These are phyloP conservation scores for Peronospora tabacina DNA, from an alignment of 352 stramenopile species.

Conservation along the genomic window DNA sequence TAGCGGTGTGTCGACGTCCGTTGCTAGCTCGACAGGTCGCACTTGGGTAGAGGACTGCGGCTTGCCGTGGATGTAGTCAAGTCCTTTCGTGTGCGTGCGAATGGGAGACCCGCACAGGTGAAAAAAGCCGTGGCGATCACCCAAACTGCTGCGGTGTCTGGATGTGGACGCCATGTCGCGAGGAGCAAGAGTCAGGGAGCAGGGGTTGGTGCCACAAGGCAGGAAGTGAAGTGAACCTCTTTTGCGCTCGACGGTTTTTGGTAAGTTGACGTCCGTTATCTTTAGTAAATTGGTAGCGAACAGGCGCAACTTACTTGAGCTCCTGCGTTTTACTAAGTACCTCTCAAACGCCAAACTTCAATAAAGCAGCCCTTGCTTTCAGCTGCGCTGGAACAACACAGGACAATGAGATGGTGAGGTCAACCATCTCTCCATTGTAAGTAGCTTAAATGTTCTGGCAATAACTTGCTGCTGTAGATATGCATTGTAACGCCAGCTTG, in stretches of 20 bases:
- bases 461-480: background rate
- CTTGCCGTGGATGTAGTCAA: slow-evolving; percentile 37
- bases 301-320: slow-evolving; percentile 10
- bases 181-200: background rate
- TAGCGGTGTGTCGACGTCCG: slow-evolving; percentile 23
- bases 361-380: slow-evolving; percentile 1
- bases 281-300: slow-evolving; percentile 8
- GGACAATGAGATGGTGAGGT: slow-evolving; percentile 3
- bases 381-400: slow-evolving; percentile 24
- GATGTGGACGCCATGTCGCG: slow-evolving; percentile 17
- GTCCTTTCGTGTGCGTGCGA: slow-evolving; percentile 45
- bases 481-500: no score
- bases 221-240: slow-evolving; percentile 24
- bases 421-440: background rate
- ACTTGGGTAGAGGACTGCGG: slow-evolving; percentile 28
- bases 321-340: slow-evolving; percentile 1
- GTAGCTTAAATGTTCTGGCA: background rate
- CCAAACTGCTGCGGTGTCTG: slow-evolving; percentile 19
- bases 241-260: slow-evolving; percentile 5
- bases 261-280: slow-evolving; percentile 23
- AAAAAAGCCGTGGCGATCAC: slow-evolving; percentile 46
- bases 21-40: slow-evolving; percentile 25
- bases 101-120: slow-evolving; percentile 74
- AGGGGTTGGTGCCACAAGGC: slow-evolving; percentile 22
- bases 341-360: slow-evolving; percentile 13